phyloP scores from a whole-genome alignment of 306 rosid genomes.

The Castanospermum australe region DNA sequence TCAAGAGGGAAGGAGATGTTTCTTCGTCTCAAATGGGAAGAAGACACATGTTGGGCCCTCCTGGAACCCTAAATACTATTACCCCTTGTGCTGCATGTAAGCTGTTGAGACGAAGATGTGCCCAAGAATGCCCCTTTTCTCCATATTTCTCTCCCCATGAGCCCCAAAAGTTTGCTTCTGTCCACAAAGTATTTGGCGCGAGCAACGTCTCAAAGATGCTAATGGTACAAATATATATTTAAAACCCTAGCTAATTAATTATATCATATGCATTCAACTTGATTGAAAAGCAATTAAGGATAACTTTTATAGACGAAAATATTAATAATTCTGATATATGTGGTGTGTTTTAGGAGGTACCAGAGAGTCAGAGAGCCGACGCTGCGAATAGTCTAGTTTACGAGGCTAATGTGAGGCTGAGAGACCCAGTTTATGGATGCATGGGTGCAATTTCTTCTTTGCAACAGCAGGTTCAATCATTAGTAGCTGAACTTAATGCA shows the following conservation, averaged over 20 bases:
- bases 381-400: constrained; percentile 94
- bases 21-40: constrained; percentile 71
- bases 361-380: constrained; percentile 84
- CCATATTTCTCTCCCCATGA: constrained; percentile 98
- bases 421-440: constrained; percentile 98
- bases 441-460: constrained; percentile 96
- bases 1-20: constrained; percentile 78
- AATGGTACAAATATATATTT: constrained; percentile 46
- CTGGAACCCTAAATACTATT: constrained; percentile 85
- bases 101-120: constrained; percentile 87
- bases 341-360: constrained; percentile 60
- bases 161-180: constrained; percentile 95
- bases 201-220: constrained; percentile 99
- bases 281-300: too few species aligned
- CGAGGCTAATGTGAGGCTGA: constrained; percentile 93
- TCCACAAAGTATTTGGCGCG: constrained; percentile 96
- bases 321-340: not conserved
- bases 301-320: not conserved
- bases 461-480: constrained; percentile 86
- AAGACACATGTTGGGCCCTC: constrained; percentile 79
- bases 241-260: not conserved
- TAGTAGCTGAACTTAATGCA: constrained; percentile 78
- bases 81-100: constrained; percentile 99
- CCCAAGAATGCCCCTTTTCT: constrained; percentile 96
- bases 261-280: not conserved